These are phyloP conservation scores for Penicillium robsamsonii DNA, from an alignment of 495 filamentous ascomycete species.

Conservation along the genomic window DNA sequence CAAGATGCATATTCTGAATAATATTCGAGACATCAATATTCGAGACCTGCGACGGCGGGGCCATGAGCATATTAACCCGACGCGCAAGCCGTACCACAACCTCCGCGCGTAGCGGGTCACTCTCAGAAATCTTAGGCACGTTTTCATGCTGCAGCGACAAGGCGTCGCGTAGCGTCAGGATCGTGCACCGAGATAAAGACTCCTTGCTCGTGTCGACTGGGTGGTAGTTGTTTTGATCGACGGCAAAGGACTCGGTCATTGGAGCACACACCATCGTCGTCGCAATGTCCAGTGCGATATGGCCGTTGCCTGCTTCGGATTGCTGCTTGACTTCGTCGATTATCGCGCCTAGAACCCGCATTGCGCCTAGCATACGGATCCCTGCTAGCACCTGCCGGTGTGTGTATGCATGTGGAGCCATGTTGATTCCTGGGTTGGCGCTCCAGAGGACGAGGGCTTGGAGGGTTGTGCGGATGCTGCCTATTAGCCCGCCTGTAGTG, in stretches of 20 bases:
- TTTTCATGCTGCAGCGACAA: conserved; percentile 62
- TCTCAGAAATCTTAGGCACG: conserved; percentile 59
- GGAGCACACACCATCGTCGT: conserved; percentile 72
- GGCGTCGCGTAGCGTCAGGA: conserved; percentile 65
- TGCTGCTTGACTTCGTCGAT: conserved; percentile 69
- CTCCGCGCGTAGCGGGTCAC: conserved; percentile 61
- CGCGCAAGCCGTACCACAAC: conserved; percentile 72
- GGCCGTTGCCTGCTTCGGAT: conserved; percentile 50
- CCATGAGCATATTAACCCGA: conserved; percentile 63
- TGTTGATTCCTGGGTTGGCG: conserved; percentile 58
- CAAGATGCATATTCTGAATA: conserved; percentile 42
- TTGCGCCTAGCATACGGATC: conserved; percentile 67
- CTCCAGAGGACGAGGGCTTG: conserved; percentile 73
- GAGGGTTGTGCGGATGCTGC: conserved; percentile 63
- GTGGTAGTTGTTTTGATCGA: conserved; percentile 44
- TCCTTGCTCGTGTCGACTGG: conserved; percentile 43
- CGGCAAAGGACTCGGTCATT: conserved; percentile 48
- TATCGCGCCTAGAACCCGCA: conserved; percentile 57
- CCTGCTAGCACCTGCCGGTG: conserved; percentile 70
- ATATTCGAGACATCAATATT: conserved; percentile 44
- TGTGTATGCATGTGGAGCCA: conserved; percentile 72
- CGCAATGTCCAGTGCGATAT: conserved; percentile 71
- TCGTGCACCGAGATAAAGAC: conserved; percentile 36
- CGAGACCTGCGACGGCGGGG: conserved; percentile 40
- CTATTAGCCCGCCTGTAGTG: conserved; percentile 57